Evolutionary conservation across 495 filamentous ascomycete species (phyloP).

Genomic region (Aspergillus biplanus): DNA sequence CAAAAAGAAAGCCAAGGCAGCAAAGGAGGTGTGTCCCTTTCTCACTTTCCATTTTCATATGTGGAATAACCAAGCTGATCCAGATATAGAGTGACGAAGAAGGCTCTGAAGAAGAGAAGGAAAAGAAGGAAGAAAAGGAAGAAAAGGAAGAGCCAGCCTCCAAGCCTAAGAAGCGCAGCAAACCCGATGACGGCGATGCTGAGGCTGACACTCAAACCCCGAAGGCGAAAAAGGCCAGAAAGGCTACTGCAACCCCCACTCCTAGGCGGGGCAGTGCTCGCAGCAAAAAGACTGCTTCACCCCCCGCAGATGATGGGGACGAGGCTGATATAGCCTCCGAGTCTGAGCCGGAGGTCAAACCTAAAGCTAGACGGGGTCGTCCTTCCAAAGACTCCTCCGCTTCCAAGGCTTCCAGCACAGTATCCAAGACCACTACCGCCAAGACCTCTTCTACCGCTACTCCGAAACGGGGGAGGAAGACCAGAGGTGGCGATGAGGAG

Average conservation of each 20-base stretch:
- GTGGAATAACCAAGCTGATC: constrained; percentile 20
- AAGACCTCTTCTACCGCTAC: no score
- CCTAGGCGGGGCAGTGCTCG: constrained; percentile 19
- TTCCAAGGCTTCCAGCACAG: neutral
- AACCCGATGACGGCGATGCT: neutral
- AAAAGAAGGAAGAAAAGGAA: constrained; percentile 34
- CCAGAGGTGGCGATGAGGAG: constrained; percentile 6
- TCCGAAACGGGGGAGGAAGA: neutral
- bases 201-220: constrained; percentile 5
- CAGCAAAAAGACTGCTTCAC: constrained; percentile 32
- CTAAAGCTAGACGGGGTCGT: neutral
- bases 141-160: constrained; percentile 35
- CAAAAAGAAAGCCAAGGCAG: constrained; percentile 42
- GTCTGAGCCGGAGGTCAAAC: neutral
- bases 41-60: constrained; percentile 15
- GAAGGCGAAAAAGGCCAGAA: constrained; percentile 26
- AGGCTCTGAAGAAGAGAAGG: constrained; percentile 32
- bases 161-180: constrained; percentile 10
- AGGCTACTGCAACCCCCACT: constrained; percentile 6
- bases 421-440: no score
- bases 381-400: neutral
- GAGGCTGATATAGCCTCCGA: constrained; percentile 1
- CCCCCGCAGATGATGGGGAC: constrained; percentile 14
- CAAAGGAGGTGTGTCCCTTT: constrained; percentile 25
- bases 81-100: constrained; percentile 13